phyloP scores from a whole-genome alignment of 169 alveolate species.

The Plasmodium relictum region DNA sequence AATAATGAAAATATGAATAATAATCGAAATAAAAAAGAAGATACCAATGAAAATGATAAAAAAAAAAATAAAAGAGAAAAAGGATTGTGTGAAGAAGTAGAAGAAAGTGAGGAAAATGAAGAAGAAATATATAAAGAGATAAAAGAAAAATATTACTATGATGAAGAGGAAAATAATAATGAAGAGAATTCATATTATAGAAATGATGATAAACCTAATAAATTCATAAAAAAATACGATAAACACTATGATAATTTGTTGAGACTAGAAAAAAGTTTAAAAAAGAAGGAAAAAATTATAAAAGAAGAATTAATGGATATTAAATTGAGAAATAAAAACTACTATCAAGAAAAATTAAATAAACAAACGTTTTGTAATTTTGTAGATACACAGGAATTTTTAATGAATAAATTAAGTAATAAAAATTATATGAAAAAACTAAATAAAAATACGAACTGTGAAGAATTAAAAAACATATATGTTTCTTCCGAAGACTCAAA shows the following conservation, averaged over 20 bases:
- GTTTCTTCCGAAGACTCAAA: neutral
- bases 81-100: neutral
- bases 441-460: neutral
- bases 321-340: conserved; percentile 17
- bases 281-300: conserved; percentile 31
- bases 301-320: conserved; percentile 32
- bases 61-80: conserved; percentile 20
- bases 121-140: conserved; percentile 67
- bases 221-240: conserved; percentile 47
- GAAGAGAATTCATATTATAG: conserved; percentile 1
- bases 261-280: conserved; percentile 34
- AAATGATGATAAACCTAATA: conserved; percentile 5
- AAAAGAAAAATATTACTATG: conserved; percentile 64
- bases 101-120: conserved; percentile 33
- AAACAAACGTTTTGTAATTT: conserved; percentile 20
- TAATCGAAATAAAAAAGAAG: neutral
- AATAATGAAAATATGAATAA: neutral
- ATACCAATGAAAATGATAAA: neutral
- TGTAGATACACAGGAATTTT: conserved; percentile 64
- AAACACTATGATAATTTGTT: conserved; percentile 27
- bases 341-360: neutral
- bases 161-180: conserved; percentile 51
- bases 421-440: neutral
- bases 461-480: neutral
- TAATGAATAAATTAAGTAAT: conserved; percentile 11